These are phyloP conservation scores for Turritis glabra DNA, from an alignment of 345 rosid species.

Conservation along the genomic window DNA sequence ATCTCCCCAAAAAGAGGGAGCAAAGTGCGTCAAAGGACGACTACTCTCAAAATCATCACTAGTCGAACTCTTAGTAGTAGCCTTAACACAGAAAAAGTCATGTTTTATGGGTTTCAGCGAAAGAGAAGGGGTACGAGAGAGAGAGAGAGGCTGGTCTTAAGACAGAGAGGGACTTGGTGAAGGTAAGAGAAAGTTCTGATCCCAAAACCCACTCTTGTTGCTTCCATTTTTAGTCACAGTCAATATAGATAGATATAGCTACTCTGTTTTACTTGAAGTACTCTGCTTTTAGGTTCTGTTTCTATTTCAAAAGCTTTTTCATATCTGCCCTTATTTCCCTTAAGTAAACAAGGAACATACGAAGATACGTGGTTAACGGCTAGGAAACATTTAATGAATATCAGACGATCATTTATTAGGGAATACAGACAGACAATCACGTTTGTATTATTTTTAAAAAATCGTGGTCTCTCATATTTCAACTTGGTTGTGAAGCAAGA, in stretches of 20 bases:
- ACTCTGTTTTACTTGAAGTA: neutral
- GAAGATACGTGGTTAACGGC: neutral
- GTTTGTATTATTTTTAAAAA: too few relatives aligned
- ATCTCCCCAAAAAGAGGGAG: constrained; percentile 28
- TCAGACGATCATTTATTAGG: too few relatives aligned
- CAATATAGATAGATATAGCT: neutral
- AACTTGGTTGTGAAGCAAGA: too few relatives aligned
- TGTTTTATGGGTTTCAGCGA: neutral
- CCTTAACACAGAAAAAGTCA: neutral
- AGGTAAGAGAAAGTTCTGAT: neutral
- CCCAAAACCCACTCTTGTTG: neutral
- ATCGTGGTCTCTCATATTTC: too few relatives aligned
- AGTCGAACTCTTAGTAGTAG: neutral
- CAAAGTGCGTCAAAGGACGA: neutral
- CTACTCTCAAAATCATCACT: constrained; percentile 14
- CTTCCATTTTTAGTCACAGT: neutral
- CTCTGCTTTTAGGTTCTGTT: neutral
- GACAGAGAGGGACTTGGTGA: neutral
- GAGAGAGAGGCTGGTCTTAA: neutral
- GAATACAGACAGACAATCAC: too few relatives aligned
- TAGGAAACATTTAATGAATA: neutral
- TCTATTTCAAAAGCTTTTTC: neutral
- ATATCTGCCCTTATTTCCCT: neutral
- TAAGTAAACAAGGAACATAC: neutral
- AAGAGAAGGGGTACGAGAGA: neutral